phyloP scores from a whole-genome alignment of 2,329 filamentous ascomycete species.

The Fusarium ramigenum region DNA sequence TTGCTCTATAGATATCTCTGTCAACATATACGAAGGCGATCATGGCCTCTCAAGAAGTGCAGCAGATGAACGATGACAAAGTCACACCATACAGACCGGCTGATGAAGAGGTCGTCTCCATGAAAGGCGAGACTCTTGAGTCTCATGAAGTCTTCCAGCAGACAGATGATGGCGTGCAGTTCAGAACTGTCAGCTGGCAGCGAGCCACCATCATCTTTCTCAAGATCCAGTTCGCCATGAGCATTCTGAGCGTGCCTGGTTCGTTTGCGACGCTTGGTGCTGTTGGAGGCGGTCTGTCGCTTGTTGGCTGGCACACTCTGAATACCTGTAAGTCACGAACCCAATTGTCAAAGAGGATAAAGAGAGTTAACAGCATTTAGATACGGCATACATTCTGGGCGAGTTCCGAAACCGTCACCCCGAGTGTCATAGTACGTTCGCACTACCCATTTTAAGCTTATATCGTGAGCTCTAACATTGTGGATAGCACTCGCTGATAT shows the following conservation, averaged over 20 bases:
- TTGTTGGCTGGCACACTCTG: not conserved
- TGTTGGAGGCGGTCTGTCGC: not conserved
- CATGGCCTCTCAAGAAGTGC: not conserved
- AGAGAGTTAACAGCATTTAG: too few relatives aligned
- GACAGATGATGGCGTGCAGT: slow-evolving; percentile 42
- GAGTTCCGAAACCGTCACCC: not conserved
- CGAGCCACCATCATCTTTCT: slow-evolving; percentile 52
- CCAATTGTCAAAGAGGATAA: too few relatives aligned
- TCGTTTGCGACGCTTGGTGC: slow-evolving; percentile 40
- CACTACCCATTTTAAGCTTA: not conserved
- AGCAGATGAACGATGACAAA: not conserved
- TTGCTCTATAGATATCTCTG: too few relatives aligned
- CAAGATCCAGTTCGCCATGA: slow-evolving; percentile 44
- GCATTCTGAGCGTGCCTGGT: slow-evolving; percentile 33
- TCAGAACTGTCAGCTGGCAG: slow-evolving; percentile 50
- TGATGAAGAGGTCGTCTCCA: not conserved
- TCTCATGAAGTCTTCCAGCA: slow-evolving; percentile 42
- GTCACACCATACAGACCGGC: not conserved
- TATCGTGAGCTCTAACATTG: rapidly evolving
- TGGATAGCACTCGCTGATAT: not conserved
- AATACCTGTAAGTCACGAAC: not conserved
- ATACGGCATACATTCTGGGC: not conserved
- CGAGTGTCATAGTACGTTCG: not conserved
- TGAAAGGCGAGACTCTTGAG: not conserved
- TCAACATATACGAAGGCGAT: too few relatives aligned